A percentile compares a stretch with the other conserved stretches of the same genome.
Evolutionary conservation across 768 basidiomycete genomes (phyloP).

Genomic region (Clavulina sp.): DNA sequence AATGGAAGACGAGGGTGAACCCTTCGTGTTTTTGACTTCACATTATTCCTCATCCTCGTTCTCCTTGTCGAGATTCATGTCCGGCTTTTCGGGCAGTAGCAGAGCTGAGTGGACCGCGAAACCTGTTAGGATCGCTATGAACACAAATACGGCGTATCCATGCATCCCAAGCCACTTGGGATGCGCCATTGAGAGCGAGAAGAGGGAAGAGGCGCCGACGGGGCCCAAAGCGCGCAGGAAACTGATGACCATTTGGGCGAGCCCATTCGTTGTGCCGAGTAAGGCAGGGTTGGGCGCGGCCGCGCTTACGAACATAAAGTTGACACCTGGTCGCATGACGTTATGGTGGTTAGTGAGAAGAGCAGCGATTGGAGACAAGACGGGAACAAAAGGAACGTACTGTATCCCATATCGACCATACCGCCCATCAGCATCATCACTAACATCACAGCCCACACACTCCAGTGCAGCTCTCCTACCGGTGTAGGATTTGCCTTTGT

Average conservation of each 20-base stretch:
- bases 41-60: no score
- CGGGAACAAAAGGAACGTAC: neutral
- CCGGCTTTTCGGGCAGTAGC: no score
- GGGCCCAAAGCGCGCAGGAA: conserved; percentile 7
- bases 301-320: conserved; percentile 9
- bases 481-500: neutral
- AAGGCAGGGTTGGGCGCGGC: conserved; percentile 2
- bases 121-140: no score
- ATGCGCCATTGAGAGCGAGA: conserved; percentile 7
- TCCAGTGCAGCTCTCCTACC: neutral
- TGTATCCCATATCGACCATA: neutral
- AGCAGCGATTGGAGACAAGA: neutral
- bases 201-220: conserved; percentile 8
- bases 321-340: no score
- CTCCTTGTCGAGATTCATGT: no score
- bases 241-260: conserved; percentile 10
- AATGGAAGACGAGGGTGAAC: no score
- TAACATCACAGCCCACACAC: neutral
- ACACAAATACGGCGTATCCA: no score
- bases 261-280: conserved; percentile 7
- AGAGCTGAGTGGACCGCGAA: no score
- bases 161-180: no score
- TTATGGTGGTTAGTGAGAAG: no score
- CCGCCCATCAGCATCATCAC: neutral
- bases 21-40: no score